Evolutionary conservation across 2,329 filamentous ascomycete species (phyloP), one percentile per base, ranked within the genome.

Genomic region (Fusarium solani-melongenae): DNA sequence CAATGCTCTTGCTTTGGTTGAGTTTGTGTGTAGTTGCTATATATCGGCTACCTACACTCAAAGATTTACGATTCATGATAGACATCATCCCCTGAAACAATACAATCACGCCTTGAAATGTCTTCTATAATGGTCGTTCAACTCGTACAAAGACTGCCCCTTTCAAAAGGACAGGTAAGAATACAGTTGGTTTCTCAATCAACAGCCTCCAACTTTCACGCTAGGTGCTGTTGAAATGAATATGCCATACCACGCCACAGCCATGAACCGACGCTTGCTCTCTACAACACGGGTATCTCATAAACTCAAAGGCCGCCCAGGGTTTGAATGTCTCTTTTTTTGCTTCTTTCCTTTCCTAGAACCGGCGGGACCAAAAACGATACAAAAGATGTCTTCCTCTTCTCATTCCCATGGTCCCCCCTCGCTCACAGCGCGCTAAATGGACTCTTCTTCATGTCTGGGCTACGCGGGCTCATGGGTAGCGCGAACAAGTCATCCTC

Each of bases 401-500:
- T 60, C 20, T 38, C 33, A 34, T 57, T 27, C 41, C 20, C 31
- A 44, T 46, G 27, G 58, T 5, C 29, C 51, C 31, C 20, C 46
- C 24, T 51, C 17, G 24, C 34, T 74, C 41, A 79, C 64, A 89
- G 71, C 29, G 89, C 83, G 76, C 88, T 90, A 79, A 98, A 98
- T 0, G 94, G 95, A 79, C 93, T 95, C 76, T 91, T 93, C 62
- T 91, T 91, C 86, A 96, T 94, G 75, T 97, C 94, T 0, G 95
- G 95, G 77, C 93, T 95, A 59, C 95, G 88, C 1, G 95, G 95
- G 78, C 93, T 96, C 84, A 98, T 90, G 2, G 94, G 94, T 61
- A 97, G 88, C 0, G 94, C 95, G 79, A 98, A 98, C 3, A 98
- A 86, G 44, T 93, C 95, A 67, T 97, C 94, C 74, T 94, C 92